phyloP scores from a whole-genome alignment of 2,329 filamentous ascomycete genomes.

The Sclerotinia borealis region DNA sequence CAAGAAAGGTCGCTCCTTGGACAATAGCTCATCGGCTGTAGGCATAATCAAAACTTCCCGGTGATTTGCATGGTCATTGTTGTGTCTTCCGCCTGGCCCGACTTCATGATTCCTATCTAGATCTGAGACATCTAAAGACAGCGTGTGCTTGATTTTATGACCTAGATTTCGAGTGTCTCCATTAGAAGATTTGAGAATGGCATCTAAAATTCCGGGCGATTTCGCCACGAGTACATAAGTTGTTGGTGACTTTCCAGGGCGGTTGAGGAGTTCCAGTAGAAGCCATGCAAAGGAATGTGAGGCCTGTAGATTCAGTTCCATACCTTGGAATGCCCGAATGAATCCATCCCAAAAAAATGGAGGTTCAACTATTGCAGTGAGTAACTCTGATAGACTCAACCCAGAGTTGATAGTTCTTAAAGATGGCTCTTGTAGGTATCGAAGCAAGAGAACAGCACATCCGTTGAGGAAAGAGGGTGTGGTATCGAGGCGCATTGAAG shows the following conservation, averaged over 20 bases:
- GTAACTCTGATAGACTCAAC: constrained; percentile 37
- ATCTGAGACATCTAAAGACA: constrained; percentile 25
- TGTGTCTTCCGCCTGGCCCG: constrained; percentile 59
- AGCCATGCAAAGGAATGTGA: constrained; percentile 38
- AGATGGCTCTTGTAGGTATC: constrained; percentile 31
- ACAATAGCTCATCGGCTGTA: constrained; percentile 58
- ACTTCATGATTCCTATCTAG: constrained; percentile 4
- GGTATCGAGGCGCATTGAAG: constrained; percentile 39
- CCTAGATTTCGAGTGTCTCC: constrained; percentile 32
- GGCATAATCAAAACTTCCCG: constrained; percentile 58
- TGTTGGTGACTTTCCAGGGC: constrained; percentile 24
- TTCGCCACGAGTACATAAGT: constrained; percentile 28
- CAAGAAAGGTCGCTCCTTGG: constrained; percentile 48
- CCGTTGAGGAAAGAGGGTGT: constrained; percentile 41
- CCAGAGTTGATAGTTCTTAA: constrained; percentile 24
- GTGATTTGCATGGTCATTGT: constrained; percentile 64
- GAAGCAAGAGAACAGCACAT: constrained; percentile 30
- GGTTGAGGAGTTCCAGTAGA: constrained; percentile 39
- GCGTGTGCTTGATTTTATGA: constrained; percentile 38
- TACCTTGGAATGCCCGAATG: constrained; percentile 25
- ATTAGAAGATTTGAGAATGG: constrained; percentile 20
- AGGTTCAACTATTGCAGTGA: constrained; percentile 44
- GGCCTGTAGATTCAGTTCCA: constrained; percentile 28
- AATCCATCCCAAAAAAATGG: constrained; percentile 43
- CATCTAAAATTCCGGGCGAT: constrained; percentile 25